phyloP scores from a whole-genome alignment of 2,329 filamentous ascomycete species.

The Hymenoscyphus linearis region DNA sequence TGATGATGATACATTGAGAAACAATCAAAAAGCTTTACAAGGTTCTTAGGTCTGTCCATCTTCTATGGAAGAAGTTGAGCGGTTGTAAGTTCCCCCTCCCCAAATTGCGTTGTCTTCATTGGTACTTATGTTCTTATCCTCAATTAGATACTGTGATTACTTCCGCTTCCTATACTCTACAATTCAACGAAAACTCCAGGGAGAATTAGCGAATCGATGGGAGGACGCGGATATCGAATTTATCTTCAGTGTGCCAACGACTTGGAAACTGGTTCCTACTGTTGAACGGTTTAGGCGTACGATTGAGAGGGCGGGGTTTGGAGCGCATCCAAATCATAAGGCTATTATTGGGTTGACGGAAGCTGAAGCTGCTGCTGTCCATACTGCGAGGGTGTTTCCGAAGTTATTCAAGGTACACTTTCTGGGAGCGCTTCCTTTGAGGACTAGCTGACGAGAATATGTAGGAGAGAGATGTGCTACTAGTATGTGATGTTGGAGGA shows the following conservation, averaged over 20 bases:
- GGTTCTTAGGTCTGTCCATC: slow-evolving; percentile 28
- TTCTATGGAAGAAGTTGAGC: slow-evolving; percentile 15
- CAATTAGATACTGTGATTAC: slow-evolving; percentile 28
- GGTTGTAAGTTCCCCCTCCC: slow-evolving; percentile 2
- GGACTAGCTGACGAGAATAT: background rate
- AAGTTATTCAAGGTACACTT: slow-evolving; percentile 11
- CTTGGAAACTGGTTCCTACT: slow-evolving; percentile 35
- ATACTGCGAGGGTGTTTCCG: slow-evolving; percentile 36
- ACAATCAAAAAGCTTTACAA: slow-evolving; percentile 17
- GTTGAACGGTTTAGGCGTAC: slow-evolving; percentile 33
- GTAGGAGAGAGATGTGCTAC: slow-evolving; percentile 35
- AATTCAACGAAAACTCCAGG: slow-evolving; percentile 27
- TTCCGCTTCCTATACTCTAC: slow-evolving; percentile 33
- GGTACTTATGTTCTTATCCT: background rate
- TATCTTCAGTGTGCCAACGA: slow-evolving; percentile 39
- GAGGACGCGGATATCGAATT: slow-evolving; percentile 33
- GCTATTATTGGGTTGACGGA: slow-evolving; percentile 44
- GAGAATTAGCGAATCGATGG: slow-evolving; percentile 21
- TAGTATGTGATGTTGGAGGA: slow-evolving; percentile 47
- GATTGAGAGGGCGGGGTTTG: slow-evolving; percentile 31
- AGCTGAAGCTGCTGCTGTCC: slow-evolving; percentile 48
- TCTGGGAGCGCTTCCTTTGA: background rate
- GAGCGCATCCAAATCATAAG: slow-evolving; percentile 31
- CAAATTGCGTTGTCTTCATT: background rate
- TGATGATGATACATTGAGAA: slow-evolving; percentile 26